These are phyloP conservation scores for Venturia asperata DNA, from an alignment of 2,329 filamentous ascomycete genomes.

Conservation along the genomic window DNA sequence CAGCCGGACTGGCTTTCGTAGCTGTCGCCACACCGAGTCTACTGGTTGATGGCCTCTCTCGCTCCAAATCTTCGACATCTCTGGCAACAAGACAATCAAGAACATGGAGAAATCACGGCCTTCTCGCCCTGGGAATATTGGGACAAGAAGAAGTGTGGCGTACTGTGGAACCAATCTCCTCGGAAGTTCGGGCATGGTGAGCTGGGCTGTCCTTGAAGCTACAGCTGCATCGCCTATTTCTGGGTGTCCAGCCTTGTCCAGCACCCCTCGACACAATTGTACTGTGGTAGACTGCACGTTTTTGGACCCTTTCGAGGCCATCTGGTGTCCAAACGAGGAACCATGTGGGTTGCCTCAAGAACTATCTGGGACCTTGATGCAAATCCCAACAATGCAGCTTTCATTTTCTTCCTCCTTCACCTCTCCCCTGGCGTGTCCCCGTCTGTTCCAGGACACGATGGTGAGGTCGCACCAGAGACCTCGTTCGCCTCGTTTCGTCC, in stretches of 20 bases:
- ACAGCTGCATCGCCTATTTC: not conserved
- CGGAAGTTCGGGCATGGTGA: not conserved
- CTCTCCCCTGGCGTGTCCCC: not conserved
- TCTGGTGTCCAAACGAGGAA: not conserved
- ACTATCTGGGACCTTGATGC: too few relatives aligned
- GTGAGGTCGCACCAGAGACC: not conserved
- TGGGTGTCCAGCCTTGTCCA: slow-evolving; percentile 2
- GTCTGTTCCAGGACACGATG: too few relatives aligned
- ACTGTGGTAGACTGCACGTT: not conserved
- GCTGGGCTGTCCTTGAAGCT: slow-evolving; percentile 3
- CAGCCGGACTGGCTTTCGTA: not conserved
- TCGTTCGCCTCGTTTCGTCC: not conserved
- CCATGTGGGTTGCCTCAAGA: not conserved
- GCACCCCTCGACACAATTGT: not conserved
- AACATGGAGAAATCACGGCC: not conserved
- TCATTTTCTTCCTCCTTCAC: not conserved
- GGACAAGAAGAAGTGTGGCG: not conserved
- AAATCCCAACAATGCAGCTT: too few relatives aligned
- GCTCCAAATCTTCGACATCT: not conserved
- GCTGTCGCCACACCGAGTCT: not conserved
- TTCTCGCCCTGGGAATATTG: not conserved
- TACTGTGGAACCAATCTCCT: not conserved
- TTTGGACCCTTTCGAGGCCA: not conserved
- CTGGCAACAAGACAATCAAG: not conserved
- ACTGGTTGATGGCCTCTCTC: not conserved